Base-by-base conservation (phyloP, 495 filamentous ascomycete genomes). In the Hyaloscypha variabilis region DNA sequence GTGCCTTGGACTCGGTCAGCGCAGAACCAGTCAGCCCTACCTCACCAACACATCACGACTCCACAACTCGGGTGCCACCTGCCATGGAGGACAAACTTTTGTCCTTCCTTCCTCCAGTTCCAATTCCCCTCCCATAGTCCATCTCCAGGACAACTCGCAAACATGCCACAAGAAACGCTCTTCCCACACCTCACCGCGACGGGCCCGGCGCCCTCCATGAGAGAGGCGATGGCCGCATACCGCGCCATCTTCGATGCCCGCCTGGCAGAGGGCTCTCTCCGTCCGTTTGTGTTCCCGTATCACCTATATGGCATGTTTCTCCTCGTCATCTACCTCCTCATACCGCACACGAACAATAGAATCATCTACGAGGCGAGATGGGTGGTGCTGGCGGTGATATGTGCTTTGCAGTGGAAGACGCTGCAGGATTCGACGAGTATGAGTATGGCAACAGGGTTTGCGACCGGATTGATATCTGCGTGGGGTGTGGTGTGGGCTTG, bases 401-500 rank as follows among this genome's bases (percentile, higher is more conserved):
- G 63, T 28, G 71, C 78, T 53, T 60, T 72, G n/a, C 23, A 77
- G 8, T 70, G 86, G n/a, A 71, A 68, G 17, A 80, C 79, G 39
- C 28, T 88, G 28, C 75, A 73, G 28, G 71, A 85, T 54, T 79
- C 83, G 17, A 80, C 78, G 13, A 85, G 85, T 56, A 64, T 82
- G 1, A 81, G 84, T 55, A 84, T 87, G 55, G 89, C 82, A 2
- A 75, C 83, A 52, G 85, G 86, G 0, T 93, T 92, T 69, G 85
- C 83, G n/a, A 77, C 85, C 23, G 93, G 93, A 0, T 65, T 94
- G 58, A 71, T 90, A 25, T 79, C 79, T 0, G 79, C 81, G 14
- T 96, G 90, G 89, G 81, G 81, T 46, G 80, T 86, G 24, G 73
- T 95, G 13, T 93, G 89, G 90, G 78, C 74, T 60, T 75, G 80